Base-by-base conservation (phyloP, 1,139 yeast species). In the Candida sanyaensis region DNA sequence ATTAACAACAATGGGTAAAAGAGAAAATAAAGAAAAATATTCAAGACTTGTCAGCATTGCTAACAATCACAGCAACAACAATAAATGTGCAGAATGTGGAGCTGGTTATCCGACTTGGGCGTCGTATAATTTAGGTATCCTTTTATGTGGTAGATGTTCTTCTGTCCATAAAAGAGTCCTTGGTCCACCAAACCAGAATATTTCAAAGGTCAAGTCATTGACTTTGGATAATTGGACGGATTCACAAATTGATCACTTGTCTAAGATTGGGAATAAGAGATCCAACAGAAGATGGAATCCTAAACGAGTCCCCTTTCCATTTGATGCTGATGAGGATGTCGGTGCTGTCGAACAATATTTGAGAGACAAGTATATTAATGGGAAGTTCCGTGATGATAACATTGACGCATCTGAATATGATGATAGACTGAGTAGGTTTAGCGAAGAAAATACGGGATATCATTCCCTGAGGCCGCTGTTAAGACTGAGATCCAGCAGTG, bases 131-230 rank as follows among this genome's bases (percentile, higher is more conserved):
- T 56, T 83, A 42, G 93, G 93, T 27, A 68, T 86, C 5, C 81
- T 87, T 51, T 68, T 87, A 28, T 87, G 95, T 67, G 93, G 92
- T 4, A 71, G 91, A 53, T 87, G 95, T 74, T 90, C 92, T 7
- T 80, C 88, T 9, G 75, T 80, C 36, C 98, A 92, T 65, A 78
- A 95, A 54, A 80, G 88, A 31, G 63, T 71, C 11, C 68, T 92
- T 51, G 96, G 96, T 0, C 69, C 73, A 4, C 68, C 85, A 2
- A 49, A 57, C 28, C 41, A 52, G 34, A 61, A 61, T 26, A 73
- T 89, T 5, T 86, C 96, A 23, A 80, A 80, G 55, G 87, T 91
- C 5, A 82, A 95, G 54, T 88, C 96, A 0, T 70, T 93, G 53
- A 86, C 96, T 1, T 76, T 91, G 59, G 99, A 93, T 61, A 74